Conservation (phyloP, 192 early-diverging fungal genomes). For the Physocladia obscura region DNA sequence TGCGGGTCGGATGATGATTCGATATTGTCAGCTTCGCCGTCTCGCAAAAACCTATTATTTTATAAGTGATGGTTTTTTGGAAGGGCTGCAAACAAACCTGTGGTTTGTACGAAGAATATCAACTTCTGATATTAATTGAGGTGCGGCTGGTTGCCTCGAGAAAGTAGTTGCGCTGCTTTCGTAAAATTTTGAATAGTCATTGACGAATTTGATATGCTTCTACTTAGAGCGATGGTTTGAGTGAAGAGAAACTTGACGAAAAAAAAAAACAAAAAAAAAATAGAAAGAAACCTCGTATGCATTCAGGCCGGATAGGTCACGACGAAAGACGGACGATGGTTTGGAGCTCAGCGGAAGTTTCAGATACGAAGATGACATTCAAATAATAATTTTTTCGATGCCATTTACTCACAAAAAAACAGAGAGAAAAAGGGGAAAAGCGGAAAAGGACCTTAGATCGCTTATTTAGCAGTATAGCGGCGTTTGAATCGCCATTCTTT, state of each 20-base stretch:
- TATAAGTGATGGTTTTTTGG: too few species aligned
- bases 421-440: background rate
- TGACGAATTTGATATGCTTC: slow-evolving; percentile 61
- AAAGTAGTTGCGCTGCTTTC: slow-evolving; percentile 1
- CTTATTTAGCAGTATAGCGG: slow-evolving; percentile 45
- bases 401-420: background rate
- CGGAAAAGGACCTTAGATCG: background rate
- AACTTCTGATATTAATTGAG: slow-evolving; percentile 47
- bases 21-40: background rate
- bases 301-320: background rate
- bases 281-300: slow-evolving; percentile 3
- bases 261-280: background rate
- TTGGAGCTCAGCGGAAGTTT: too few species aligned
- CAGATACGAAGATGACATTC: too few species aligned
- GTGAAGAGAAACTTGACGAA: background rate
- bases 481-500: slow-evolving; percentile 44
- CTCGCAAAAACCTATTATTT: background rate
- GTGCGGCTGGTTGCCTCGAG: background rate
- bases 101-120: slow-evolving; percentile 75
- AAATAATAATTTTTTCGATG: too few species aligned
- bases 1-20: background rate
- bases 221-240: too few species aligned
- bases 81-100: too few species aligned
- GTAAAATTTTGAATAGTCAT: slow-evolving; percentile 55
- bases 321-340: slow-evolving; percentile 17